These are phyloP conservation scores for Cladosporium sp. DNA, from an alignment of 2,329 filamentous ascomycete species.

Conservation along the genomic window DNA sequence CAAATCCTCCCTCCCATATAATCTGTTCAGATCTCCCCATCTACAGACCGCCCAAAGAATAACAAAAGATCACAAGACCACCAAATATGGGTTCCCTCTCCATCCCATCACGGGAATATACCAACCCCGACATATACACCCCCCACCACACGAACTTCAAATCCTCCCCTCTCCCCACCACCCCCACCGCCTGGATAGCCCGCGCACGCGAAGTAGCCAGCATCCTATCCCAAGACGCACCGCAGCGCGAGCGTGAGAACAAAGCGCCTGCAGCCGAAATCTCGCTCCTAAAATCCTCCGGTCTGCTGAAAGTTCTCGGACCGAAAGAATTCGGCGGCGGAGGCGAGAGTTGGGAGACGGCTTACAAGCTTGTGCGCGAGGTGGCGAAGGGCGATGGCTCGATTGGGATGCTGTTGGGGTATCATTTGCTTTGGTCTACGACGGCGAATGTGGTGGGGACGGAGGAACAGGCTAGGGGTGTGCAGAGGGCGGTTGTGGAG, in stretches of 20 bases:
- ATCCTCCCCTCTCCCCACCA: constrained; percentile 33
- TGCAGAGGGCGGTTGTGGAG: constrained; percentile 52
- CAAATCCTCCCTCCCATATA: too few relatives aligned
- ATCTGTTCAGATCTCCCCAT: background rate
- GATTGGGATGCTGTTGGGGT: constrained; percentile 61
- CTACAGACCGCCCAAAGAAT: background rate
- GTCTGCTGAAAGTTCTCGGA: constrained; percentile 48
- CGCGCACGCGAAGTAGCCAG: constrained; percentile 47
- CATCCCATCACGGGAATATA: constrained; percentile 18
- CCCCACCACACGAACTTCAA: constrained; percentile 22
- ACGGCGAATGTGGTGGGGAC: constrained; percentile 58
- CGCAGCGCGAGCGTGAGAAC: constrained; percentile 46
- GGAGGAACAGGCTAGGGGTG: constrained; percentile 51
- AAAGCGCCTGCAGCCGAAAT: constrained; percentile 50
- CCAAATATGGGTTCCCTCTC: background rate
- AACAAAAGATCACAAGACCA: background rate
- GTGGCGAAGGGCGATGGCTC: constrained; percentile 61
- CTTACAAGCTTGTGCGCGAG: constrained; percentile 56
- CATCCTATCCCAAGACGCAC: constrained; percentile 47
- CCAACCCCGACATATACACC: constrained; percentile 25
- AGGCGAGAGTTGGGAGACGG: constrained; percentile 50
- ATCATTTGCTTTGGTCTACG: constrained; percentile 60
- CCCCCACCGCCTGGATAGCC: constrained; percentile 42
- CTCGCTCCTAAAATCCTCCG: constrained; percentile 47
- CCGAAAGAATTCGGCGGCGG: constrained; percentile 49